phyloP scores from a whole-genome alignment of 169 alveolate genomes.

The Pseudocohnilembus persalinus region DNA sequence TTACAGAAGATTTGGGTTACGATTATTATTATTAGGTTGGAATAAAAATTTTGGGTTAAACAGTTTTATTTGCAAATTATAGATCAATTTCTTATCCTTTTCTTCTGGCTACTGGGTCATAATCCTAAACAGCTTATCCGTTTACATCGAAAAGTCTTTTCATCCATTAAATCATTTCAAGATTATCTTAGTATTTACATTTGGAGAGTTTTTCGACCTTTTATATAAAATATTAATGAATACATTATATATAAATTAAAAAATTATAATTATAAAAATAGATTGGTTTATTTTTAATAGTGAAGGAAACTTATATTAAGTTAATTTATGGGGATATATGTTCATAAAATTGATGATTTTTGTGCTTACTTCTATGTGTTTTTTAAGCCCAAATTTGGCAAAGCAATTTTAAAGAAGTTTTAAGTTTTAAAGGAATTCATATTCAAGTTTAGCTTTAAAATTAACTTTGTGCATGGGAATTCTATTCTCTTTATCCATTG shows the following conservation, averaged over 20 bases:
- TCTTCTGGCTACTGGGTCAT: slow-evolving; percentile 20
- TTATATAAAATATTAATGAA: background rate
- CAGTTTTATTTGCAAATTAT: slow-evolving; percentile 11
- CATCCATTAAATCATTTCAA: slow-evolving; percentile 27
- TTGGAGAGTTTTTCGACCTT: slow-evolving; percentile 21
- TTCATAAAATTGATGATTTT: too few species aligned
- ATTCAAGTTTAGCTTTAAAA: background rate
- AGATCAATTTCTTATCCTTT: slow-evolving; percentile 18
- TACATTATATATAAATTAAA: too few species aligned
- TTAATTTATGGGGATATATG: too few species aligned
- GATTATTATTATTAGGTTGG: background rate
- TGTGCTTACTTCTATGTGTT: background rate
- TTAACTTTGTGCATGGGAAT: background rate
- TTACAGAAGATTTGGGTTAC: background rate
- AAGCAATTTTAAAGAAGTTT: too few species aligned
- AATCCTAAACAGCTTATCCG: background rate
- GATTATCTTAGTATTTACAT: slow-evolving; percentile 24
- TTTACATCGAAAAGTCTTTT: slow-evolving; percentile 17
- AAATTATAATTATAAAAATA: too few species aligned
- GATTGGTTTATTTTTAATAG: too few species aligned
- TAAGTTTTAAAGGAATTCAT: background rate
- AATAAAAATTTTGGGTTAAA: slow-evolving; percentile 7
- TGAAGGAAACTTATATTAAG: too few species aligned
- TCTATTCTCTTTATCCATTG: background rate
- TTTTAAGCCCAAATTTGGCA: background rate